Evolutionary conservation across 2,329 filamentous ascomycete genomes (phyloP).

Genomic region (Aspergillus aculeatinus): DNA sequence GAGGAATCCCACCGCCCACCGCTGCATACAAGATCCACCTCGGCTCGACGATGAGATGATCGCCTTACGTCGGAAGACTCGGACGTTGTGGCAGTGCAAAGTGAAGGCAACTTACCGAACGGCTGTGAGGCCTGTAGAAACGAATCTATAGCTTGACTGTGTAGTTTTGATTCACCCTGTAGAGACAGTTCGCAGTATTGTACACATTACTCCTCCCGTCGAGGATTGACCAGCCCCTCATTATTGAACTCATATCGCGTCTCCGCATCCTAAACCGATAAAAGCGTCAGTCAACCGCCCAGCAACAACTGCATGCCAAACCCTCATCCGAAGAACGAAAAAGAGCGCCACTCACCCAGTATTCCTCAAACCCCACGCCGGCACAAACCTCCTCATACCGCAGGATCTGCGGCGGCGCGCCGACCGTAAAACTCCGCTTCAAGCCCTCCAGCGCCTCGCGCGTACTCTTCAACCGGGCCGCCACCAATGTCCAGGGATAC

Average conservation of each 20-base stretch:
- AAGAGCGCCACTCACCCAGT: constrained; percentile 34
- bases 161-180: too few relatives aligned
- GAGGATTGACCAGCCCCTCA: constrained; percentile 7
- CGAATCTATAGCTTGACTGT: too few relatives aligned
- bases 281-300: constrained; percentile 23
- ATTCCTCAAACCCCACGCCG: constrained; percentile 48
- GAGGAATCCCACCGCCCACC: not conserved
- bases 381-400: constrained; percentile 48
- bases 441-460: constrained; percentile 33
- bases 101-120: not conserved
- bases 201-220: not conserved
- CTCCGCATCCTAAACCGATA: constrained; percentile 16
- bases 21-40: not conserved
- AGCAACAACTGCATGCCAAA: not conserved
- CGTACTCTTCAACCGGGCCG: constrained; percentile 45
- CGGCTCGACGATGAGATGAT: not conserved
- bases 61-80: not conserved
- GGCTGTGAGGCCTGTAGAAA: too few relatives aligned
- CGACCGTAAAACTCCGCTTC: constrained; percentile 45
- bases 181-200: too few relatives aligned
- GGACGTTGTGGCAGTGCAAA: not conserved
- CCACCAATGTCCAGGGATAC: constrained; percentile 49
- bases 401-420: constrained; percentile 45
- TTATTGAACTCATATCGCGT: constrained; percentile 23
- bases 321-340: constrained; percentile 5